These are phyloP conservation scores for Rhizodiscina lignyota DNA, from an alignment of 495 filamentous ascomycete genomes.

Conservation along the genomic window DNA sequence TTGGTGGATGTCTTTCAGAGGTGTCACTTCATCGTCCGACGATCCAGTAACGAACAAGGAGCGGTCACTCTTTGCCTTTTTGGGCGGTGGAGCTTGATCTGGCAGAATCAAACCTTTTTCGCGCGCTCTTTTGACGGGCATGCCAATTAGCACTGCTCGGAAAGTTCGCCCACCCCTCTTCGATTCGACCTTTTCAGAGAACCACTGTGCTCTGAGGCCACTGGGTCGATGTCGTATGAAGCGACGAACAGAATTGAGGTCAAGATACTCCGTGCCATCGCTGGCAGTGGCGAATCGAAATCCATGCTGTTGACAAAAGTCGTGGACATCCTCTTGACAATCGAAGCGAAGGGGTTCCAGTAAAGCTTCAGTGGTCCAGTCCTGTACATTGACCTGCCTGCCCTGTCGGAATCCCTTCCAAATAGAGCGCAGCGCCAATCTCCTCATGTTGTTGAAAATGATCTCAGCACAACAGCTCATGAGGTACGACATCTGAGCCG, in stretches of 20 bases:
- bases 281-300: constrained; percentile 35
- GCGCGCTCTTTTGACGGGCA: constrained; percentile 6
- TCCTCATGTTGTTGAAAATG: constrained; percentile 69
- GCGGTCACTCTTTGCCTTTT: background rate
- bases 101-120: no score
- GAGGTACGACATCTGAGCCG: constrained; percentile 59
- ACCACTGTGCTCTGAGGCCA: constrained; percentile 5
- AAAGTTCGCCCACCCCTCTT: constrained; percentile 7
- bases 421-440: constrained; percentile 56
- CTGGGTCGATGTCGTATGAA: no score
- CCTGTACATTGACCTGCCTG: constrained; percentile 38
- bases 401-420: constrained; percentile 38
- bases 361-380: constrained; percentile 54
- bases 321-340: constrained; percentile 46
- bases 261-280: constrained; percentile 17
- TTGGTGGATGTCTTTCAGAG: no score
- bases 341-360: constrained; percentile 58
- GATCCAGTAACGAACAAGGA: no score
- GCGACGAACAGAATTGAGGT: constrained; percentile 11
- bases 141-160: constrained; percentile 7
- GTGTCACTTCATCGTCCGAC: no score
- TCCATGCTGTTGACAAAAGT: constrained; percentile 53
- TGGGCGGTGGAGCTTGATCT: no score
- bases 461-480: constrained; percentile 91
- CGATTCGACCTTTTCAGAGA: constrained; percentile 9